phyloP scores from a whole-genome alignment of 768 basidiomycete species.

The Suillus sp. region DNA sequence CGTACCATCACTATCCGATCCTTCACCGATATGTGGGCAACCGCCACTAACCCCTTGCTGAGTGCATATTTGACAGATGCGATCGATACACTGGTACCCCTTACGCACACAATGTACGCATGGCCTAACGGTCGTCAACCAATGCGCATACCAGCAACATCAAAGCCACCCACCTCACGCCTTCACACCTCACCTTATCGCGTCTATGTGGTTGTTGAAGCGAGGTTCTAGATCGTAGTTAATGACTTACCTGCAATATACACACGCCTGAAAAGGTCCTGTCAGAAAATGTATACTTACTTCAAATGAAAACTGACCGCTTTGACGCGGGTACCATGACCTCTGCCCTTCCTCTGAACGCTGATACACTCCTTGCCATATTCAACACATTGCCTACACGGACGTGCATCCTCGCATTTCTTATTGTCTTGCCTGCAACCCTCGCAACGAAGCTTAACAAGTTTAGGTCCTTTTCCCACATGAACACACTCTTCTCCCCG shows the following conservation, averaged over 20 bases:
- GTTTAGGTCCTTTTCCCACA: conserved; percentile 56
- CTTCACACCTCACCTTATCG: conserved; percentile 65
- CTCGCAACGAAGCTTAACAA: conserved; percentile 61
- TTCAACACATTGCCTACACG: conserved; percentile 55
- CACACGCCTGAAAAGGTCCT: conserved; percentile 50
- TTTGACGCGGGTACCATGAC: conserved; percentile 63
- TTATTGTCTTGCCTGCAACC: conserved; percentile 56
- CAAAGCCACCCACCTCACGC: conserved; percentile 44
- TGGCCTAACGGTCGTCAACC: conserved; percentile 39
- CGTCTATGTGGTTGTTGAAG: conserved; percentile 41
- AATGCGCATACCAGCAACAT: conserved; percentile 13
- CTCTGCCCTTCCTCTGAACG: conserved; percentile 52
- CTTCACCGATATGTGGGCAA: conserved; percentile 44
- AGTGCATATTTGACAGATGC: conserved; percentile 46
- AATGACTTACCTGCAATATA: conserved; percentile 54
- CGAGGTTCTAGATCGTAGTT: conserved; percentile 13
- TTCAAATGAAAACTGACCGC: conserved; percentile 42
- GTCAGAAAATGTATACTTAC: conserved; percentile 9
- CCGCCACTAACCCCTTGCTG: conserved; percentile 47
- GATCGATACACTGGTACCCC: conserved; percentile 54
- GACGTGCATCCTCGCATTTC: conserved; percentile 60
- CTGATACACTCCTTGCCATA: conserved; percentile 49
- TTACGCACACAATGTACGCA: conserved; percentile 53
- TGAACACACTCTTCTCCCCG: conserved; percentile 59
- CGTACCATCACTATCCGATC: conserved; percentile 30